A percentile compares a stretch with the other conserved stretches of the same genome.
Evolutionary conservation across 1,139 yeast species (phyloP).

Genomic region (Geotrichum carabidarum): DNA sequence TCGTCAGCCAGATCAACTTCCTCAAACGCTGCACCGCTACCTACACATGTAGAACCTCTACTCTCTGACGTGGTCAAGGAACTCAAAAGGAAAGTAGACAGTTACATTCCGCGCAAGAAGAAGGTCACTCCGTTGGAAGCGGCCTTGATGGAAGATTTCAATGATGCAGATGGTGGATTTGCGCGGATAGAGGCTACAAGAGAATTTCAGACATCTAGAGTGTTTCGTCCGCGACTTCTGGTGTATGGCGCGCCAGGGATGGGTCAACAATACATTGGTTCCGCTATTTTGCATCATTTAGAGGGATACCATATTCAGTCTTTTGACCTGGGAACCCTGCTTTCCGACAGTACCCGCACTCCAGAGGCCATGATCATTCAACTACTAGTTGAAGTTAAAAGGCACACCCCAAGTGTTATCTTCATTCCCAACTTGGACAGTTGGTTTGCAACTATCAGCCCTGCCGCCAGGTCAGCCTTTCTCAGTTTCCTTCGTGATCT

Average conservation of each 20-base stretch:
- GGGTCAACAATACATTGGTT: constrained; percentile 86
- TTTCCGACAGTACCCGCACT: constrained; percentile 75
- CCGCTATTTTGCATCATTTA: constrained; percentile 73
- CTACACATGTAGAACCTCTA: constrained; percentile 63
- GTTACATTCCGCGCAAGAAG: constrained; percentile 60
- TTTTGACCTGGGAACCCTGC: constrained; percentile 71
- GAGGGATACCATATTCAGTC: constrained; percentile 91
- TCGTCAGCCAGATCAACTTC: constrained; percentile 86
- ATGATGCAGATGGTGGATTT: constrained; percentile 63
- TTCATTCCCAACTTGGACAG: constrained; percentile 79
- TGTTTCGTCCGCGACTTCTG: constrained; percentile 76
- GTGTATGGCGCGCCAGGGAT: constrained; percentile 70
- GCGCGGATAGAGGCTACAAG: constrained; percentile 57
- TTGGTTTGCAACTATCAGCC: constrained; percentile 67
- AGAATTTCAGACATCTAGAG: constrained; percentile 53
- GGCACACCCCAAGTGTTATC: constrained; percentile 84
- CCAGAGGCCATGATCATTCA: constrained; percentile 85
- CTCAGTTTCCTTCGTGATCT: constrained; percentile 63
- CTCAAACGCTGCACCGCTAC: constrained; percentile 66
- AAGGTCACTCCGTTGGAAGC: constrained; percentile 61
- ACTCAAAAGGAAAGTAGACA: constrained; percentile 49
- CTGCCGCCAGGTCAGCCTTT: constrained; percentile 66
- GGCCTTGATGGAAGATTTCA: constrained; percentile 59
- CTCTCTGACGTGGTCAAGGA: constrained; percentile 47
- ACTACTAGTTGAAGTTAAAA: constrained; percentile 77